A percentile compares a stretch with the other conserved stretches of the same genome.
Evolutionary conservation across 73 alveolate species (phyloP).

Genomic region (Tetrahymena malaccensis): DNA sequence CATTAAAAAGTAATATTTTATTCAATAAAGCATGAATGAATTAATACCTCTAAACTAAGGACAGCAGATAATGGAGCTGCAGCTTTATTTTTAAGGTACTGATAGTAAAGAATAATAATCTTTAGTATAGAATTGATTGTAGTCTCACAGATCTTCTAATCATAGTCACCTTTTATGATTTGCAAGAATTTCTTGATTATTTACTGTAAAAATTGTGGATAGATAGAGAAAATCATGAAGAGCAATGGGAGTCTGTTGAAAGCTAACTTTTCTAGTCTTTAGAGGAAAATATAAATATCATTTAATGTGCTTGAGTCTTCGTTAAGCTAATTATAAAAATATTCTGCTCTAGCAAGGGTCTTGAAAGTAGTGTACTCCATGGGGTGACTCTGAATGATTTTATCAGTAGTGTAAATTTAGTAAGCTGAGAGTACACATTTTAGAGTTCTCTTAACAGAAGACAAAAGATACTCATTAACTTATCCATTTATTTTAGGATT

Average conservation of each 20-base stretch:
- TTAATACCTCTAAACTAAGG: background rate
- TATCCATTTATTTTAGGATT: background rate
- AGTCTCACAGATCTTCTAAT: background rate
- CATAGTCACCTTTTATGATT: background rate
- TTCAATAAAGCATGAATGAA: too few species aligned
- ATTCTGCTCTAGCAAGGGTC: background rate
- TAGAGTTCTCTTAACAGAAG: background rate
- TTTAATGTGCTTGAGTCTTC: background rate
- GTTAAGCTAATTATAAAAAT: background rate
- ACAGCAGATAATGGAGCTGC: background rate
- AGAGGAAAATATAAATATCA: background rate
- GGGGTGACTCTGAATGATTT: background rate
- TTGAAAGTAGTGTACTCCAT: background rate
- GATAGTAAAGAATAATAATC: background rate
- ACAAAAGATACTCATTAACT: background rate
- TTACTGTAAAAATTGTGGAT: background rate
- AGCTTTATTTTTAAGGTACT: background rate
- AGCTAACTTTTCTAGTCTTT: background rate
- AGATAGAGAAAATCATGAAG: background rate
- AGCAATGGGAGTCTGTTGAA: background rate
- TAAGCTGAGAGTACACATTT: background rate
- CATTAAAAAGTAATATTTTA: too few species aligned
- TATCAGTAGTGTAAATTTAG: background rate
- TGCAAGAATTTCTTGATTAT: background rate
- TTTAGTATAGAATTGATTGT: background rate